Conservation (phyloP, 169 alveolate genomes). For the Plasmodium yoelii region DNA sequence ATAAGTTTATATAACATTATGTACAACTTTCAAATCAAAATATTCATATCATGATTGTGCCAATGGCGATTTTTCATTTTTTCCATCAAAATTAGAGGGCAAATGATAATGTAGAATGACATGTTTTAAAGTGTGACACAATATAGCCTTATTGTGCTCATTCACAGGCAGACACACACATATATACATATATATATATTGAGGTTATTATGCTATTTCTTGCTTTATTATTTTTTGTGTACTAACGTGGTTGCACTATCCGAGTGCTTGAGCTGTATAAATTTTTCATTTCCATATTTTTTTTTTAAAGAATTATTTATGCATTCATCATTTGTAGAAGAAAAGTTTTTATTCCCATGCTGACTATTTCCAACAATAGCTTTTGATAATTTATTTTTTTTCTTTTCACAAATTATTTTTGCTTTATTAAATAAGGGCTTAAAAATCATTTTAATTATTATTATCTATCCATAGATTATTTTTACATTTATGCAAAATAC, state of each 20-base stretch:
- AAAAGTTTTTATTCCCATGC: slow-evolving; percentile 14
- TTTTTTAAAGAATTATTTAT: not conserved
- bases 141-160: no score
- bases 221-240: not conserved
- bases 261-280: slow-evolving; percentile 60
- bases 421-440: slow-evolving; percentile 12
- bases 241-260: slow-evolving; percentile 61
- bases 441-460: slow-evolving; percentile 39
- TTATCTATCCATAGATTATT: not conserved
- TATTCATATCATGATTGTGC: no score
- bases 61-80: no score
- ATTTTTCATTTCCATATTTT: slow-evolving; percentile 3
- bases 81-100: no score
- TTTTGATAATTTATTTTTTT: slow-evolving; percentile 3
- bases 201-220: no score
- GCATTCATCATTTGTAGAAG: slow-evolving; percentile 9
- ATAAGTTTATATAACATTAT: no score
- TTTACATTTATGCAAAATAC: not conserved
- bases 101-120: no score
- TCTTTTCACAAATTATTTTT: slow-evolving; percentile 28
- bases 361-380: not conserved
- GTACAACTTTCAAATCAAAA: no score
- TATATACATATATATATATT: no score
- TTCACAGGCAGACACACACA: no score
- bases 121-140: no score